These are phyloP conservation scores for Articulospora tetracladia DNA, from an alignment of 495 filamentous ascomycete species.

Conservation along the genomic window DNA sequence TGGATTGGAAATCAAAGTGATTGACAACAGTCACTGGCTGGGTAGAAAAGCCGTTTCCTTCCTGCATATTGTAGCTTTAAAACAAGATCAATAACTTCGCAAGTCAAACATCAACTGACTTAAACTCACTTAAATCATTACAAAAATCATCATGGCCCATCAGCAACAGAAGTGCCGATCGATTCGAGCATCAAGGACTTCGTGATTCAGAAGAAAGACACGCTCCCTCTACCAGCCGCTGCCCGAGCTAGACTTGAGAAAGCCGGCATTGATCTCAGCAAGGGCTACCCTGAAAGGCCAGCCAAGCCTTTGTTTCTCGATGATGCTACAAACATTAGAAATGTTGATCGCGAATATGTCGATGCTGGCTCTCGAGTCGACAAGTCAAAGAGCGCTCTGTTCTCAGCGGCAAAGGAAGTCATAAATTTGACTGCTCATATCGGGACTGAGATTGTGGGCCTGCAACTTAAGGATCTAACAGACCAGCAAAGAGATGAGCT, in stretches of 20 bases:
- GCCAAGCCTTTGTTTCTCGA: slow-evolving; percentile 60
- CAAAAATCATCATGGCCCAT: slow-evolving; percentile 27
- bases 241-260: slow-evolving; percentile 55
- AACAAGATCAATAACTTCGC: background rate
- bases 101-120: background rate
- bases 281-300: slow-evolving; percentile 66
- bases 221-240: slow-evolving; percentile 49
- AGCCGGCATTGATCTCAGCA: slow-evolving; percentile 58
- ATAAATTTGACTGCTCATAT: slow-evolving; percentile 63
- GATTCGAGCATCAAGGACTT: slow-evolving; percentile 56
- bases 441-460: slow-evolving; percentile 66
- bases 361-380: slow-evolving; percentile 65
- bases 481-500: slow-evolving; percentile 66
- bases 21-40: background rate
- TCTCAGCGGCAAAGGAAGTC: slow-evolving; percentile 62
- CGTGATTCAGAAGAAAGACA: slow-evolving; percentile 57
- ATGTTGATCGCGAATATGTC: slow-evolving; percentile 51
- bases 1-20: slow-evolving; percentile 11
- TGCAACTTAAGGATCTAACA: slow-evolving; percentile 66
- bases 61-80: background rate
- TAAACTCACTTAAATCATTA: background rate
- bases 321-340: slow-evolving; percentile 60
- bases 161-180: slow-evolving; percentile 39
- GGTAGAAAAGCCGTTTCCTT: background rate
- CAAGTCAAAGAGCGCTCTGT: slow-evolving; percentile 59